Evolutionary conservation across 1,139 yeast species (phyloP).

Genomic region (Yamadazyma dushanensis): DNA sequence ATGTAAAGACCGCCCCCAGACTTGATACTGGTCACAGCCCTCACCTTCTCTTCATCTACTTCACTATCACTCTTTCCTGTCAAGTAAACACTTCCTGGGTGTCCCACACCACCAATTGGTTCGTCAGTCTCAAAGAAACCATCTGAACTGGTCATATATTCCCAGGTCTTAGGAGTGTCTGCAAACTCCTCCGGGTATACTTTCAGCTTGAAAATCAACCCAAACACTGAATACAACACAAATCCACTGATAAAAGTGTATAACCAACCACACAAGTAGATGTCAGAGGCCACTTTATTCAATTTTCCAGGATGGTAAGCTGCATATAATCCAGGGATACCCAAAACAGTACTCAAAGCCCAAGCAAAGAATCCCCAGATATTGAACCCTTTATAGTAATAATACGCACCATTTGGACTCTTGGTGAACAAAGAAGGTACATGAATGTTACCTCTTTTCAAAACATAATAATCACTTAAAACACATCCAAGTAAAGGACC

Average conservation of each 20-base stretch:
- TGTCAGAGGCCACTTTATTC: conserved; percentile 13
- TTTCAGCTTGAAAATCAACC: conserved; percentile 14
- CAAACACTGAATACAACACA: conserved; percentile 14
- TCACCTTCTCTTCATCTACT: conserved; percentile 15
- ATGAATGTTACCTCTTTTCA: conserved; percentile 17
- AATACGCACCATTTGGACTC: conserved; percentile 13
- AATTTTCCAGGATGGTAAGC: conserved; percentile 16
- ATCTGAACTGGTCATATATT: conserved; percentile 18
- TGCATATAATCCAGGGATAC: conserved; percentile 17
- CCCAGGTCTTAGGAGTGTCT: conserved; percentile 19
- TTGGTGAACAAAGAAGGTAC: conserved; percentile 17
- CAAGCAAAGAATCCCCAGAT: conserved; percentile 18
- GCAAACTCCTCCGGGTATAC: conserved; percentile 15
- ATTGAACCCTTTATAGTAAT: conserved; percentile 17
- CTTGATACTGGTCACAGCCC: conserved; percentile 18
- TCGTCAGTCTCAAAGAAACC: conserved; percentile 19
- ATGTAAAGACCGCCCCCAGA: conserved; percentile 14
- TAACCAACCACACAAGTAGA: conserved; percentile 18
- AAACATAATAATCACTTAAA: conserved; percentile 15
- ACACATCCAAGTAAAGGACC: conserved; percentile 17
- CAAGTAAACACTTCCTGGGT: conserved; percentile 14
- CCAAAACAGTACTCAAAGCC: conserved; percentile 15
- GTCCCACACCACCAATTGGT: conserved; percentile 18
- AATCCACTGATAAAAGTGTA: conserved; percentile 17
- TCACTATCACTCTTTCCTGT: conserved; percentile 10